Evolutionary conservation across 371 early-diverging fungal species (phyloP).

Genomic region (Rhizopus delemar): DNA sequence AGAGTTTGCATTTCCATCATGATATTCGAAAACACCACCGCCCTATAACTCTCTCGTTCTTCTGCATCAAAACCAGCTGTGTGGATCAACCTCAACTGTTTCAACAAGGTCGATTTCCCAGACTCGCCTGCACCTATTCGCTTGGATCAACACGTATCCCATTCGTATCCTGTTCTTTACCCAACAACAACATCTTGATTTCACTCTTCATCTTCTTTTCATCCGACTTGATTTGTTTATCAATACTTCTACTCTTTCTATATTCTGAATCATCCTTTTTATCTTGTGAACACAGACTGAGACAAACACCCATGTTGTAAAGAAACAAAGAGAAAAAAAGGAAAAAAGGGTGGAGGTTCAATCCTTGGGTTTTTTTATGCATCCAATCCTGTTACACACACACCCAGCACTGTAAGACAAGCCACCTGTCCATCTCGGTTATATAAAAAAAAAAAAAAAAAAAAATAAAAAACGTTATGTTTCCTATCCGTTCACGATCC

Average conservation of each 20-base stretch:
- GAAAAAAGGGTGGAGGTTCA: not conserved
- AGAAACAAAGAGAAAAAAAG: not conserved
- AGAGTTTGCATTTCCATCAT: slow-evolving; percentile 69
- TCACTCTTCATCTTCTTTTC: slow-evolving; percentile 69
- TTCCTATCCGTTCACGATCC: not conserved
- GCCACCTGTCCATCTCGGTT: not conserved
- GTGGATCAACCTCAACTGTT: slow-evolving; percentile 93
- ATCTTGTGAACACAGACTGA: slow-evolving; percentile 3
- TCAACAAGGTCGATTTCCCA: slow-evolving; percentile 89
- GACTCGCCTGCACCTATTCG: slow-evolving; percentile 85
- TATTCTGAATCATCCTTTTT: slow-evolving; percentile 9
- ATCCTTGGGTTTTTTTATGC: too few relatives aligned
- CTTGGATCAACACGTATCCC: too few relatives aligned
- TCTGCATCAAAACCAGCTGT: slow-evolving; percentile 79
- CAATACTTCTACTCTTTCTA: slow-evolving; percentile 70
- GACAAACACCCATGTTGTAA: slow-evolving; percentile 28
- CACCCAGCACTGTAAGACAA: not conserved
- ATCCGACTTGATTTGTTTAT: slow-evolving; percentile 76
- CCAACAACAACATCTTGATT: slow-evolving; percentile 85
- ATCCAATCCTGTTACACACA: too few relatives aligned
- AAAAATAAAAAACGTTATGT: not conserved
- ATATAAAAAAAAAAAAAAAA: not conserved
- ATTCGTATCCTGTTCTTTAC: slow-evolving; percentile 26
- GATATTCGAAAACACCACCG: slow-evolving; percentile 78
- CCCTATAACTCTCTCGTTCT: slow-evolving; percentile 74